Evolutionary conservation across 257 asterid species (phyloP).

Genomic region (Echium plantagineum): DNA sequence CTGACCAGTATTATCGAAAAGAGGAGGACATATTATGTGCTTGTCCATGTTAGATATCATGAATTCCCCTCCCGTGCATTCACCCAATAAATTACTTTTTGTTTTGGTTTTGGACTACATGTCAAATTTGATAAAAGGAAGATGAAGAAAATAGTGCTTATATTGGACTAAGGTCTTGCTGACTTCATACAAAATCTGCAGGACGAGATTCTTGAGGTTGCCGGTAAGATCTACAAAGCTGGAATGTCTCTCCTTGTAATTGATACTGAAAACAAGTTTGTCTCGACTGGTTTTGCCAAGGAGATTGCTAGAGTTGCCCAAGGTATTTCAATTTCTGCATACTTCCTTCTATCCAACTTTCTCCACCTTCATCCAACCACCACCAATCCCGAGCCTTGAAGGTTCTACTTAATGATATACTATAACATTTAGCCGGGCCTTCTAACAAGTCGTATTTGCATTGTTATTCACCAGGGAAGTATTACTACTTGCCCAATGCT

Average conservation of each 20-base stretch:
- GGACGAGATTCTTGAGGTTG: constrained; percentile 95
- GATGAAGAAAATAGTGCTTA: no score
- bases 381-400: background rate
- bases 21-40: no score
- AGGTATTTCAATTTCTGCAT: constrained; percentile 29
- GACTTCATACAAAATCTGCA: constrained; percentile 6
- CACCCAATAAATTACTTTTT: no score
- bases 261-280: constrained; percentile 64
- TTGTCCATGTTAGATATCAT: no score
- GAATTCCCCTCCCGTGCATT: no score
- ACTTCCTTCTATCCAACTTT: background rate
- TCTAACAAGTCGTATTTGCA: constrained; percentile 5
- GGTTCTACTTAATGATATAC: background rate
- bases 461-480: constrained; percentile 51
- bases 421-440: no score
- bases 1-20: no score
- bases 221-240: constrained; percentile 81
- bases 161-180: background rate
- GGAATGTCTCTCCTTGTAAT: constrained; percentile 53
- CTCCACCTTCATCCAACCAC: no score
- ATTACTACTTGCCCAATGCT: constrained; percentile 93
- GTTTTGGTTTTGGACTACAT: no score
- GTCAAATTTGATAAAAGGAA: no score
- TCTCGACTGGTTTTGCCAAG: constrained; percentile 94
- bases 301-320: constrained; percentile 96